Base-by-base conservation (phyloP, 23 red algal species). In the Gracilariopsis chorda region DNA sequence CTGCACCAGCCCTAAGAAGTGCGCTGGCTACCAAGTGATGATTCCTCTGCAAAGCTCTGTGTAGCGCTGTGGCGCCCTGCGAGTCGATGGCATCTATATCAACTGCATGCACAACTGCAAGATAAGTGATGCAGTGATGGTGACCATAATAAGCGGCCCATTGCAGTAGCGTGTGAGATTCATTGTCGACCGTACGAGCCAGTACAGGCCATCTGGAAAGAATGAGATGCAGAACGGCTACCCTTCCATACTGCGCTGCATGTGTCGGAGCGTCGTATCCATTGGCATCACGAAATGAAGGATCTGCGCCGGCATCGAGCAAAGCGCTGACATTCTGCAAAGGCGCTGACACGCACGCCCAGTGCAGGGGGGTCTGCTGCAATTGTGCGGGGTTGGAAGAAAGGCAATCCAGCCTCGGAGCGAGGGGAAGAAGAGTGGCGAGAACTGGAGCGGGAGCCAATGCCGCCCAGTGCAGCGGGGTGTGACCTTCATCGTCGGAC, bases 71-170 rank as follows among this genome's bases (percentile, higher is more conserved):
- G 48, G 68, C 57, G 44, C 94, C 94, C 35, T 77, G 33, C 6
- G 46, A 80, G 68, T 92, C 88, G 21, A 37, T 27, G 25, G 69
- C 56, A 80, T 84, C 77, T 33, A 77, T 24, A 47, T 60, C 17
- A 35, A 88, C 80, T 30, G 73, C 75, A 56, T 57, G 68, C 25
- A 92, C 74, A 35, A 80, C 51, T 35, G 74, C 36, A 23, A 95
- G 42, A 20, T 78, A 85, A 19, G 33, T 59, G 13, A 96, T 88
- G 16, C 73, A 56, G 3, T 25, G 35, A 40, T 41, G 20, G 72
- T 96, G 90, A 29, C 82, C 88, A 24, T 83, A 87, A 62, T 92
- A 92, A 9, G 94, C 94, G 4, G 94, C 94, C 84, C 88, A 92
- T 68, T 92, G 78, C 35, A 96, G 53, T 20, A 90, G 88, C 3